Evolutionary conservation across 331 rosid genomes (phyloP), one percentile per base, ranked within the genome.

Genomic region (Prunus yedoensis): DNA sequence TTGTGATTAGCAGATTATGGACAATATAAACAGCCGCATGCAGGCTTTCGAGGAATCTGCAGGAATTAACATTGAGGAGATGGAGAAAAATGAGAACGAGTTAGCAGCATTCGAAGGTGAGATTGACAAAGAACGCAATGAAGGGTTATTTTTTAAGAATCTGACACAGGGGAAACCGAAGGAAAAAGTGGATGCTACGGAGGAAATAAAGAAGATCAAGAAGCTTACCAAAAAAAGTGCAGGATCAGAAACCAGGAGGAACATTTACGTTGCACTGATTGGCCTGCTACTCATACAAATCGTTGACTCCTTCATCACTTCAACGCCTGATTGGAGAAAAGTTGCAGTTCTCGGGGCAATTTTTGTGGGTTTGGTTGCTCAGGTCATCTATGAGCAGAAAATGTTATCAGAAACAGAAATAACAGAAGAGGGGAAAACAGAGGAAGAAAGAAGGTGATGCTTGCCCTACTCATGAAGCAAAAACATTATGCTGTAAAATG

Each of bases 101-200:
- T 59, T 92, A 28, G 87, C 74, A 57, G 84, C 82, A 51, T 82
- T 95, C 56, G 89, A 95, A 78, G 93, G 74, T 74, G 88, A 87
- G 75, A 95, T 95, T 63, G 90, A 89, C 47, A 85, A 90, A 6
- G 90, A 83, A 58, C 78, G 88, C 79, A 95, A 95, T 25, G 93
- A 92, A 83, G 91, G 97, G 66, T 73, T 92, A 45, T 92, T 92
- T 88, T 95, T 95, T 53, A 91, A 95, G 93, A 95, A 67, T 79
- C 87, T 95, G 21, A 78, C 89, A 57, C 81, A 79, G 80, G 87
- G 81, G 38, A 75, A 78, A 61, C 93, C 94, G 11, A 78, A 77
- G 63, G 82, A 92, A 58, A 89, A 80, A 77, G 86, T 59, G 71
- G 73, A 82, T 18, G 92, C 92, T 53, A 86, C 84, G 58, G 90